Base-by-base conservation (phyloP, 2,329 filamentous ascomycete genomes). In the Fusarium sulawesiense region DNA sequence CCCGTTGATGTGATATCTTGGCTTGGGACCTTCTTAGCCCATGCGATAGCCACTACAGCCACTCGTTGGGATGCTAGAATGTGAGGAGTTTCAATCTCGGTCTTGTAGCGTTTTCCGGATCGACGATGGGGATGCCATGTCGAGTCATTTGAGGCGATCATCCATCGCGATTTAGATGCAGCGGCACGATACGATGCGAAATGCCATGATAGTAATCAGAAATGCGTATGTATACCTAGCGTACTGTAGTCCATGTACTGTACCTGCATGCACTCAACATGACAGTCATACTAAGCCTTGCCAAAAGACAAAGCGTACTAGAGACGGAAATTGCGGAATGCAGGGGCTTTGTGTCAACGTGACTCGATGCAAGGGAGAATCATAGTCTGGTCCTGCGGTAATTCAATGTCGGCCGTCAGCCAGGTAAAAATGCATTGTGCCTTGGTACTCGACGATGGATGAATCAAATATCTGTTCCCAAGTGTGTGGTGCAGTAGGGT, bases 311-410 rank as follows among this genome's bases (percentile, higher is more conserved):
- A 56, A 53, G 66, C 46, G 29, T 50, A 49, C 11, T 41, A 18
- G 53, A 55, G 30, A 30, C 54, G 46, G 66, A 68, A 41, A 68
- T 64, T 41, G 30, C 48, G 63, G 45, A 20, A 68, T 68, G 68
- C 68, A 71, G 60, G 68, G 68, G 64, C 40, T 45, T 51, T 51
- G 47, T 68, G 64, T 66, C 60, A 69, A 66, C 68, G 67, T 71
- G 68, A 71, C 64, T 50, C 30, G 21, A 50, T 27, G 68, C 53
- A 71, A 69, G 68, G 68, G 68, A 66, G 47, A 44, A 27, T 7
- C 18, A 27, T 20, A 20, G 37, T 25, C 30, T 20, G 49, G 25
- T 41, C 10, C n/a, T 37, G 27, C 53, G 51, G 44, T 46, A 64
- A 61, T 61, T 53, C 34, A 58, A 25, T 45, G 32, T 29, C 59